A percentile compares a stretch with the other conserved stretches of the same genome.
Evolutionary conservation across 192 early-diverging fungal species (phyloP).

Genomic region (Podila minutissima): DNA sequence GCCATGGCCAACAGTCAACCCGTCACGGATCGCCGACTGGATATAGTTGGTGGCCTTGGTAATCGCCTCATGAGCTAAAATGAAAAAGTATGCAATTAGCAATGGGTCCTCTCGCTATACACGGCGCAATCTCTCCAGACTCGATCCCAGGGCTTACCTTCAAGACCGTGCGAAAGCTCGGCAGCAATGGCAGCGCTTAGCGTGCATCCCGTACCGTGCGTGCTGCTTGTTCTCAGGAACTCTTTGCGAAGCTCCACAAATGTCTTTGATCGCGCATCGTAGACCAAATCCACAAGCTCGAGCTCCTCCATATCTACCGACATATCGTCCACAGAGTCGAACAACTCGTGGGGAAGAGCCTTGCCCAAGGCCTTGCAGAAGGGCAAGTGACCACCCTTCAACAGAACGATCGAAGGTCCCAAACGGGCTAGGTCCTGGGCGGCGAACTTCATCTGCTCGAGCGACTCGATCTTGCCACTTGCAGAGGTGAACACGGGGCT

Average conservation of each 20-base stretch:
- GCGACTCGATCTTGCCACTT: conserved; percentile 52
- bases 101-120: no score
- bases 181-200: conserved; percentile 84
- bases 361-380: conserved; percentile 22
- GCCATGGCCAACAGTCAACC: conserved; percentile 72
- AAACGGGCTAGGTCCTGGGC: conserved; percentile 62
- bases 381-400: conserved; percentile 89
- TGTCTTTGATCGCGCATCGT: conserved; percentile 43
- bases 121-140: background rate
- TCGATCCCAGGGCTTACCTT: conserved; percentile 34
- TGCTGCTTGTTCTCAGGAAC: conserved; percentile 73
- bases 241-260: conserved; percentile 62
- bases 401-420: conserved; percentile 67
- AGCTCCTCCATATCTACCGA: conserved; percentile 35
- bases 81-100: background rate
- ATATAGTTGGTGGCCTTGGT: conserved; percentile 68
- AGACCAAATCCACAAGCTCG: conserved; percentile 72
- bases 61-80: conserved; percentile 63
- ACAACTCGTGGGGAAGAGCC: conserved; percentile 21
- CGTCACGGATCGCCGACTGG: conserved; percentile 68
- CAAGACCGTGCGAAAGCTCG: conserved; percentile 65
- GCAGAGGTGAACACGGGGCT: conserved; percentile 5
- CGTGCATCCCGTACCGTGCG: conserved; percentile 92
- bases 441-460: conserved; percentile 71
- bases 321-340: conserved; percentile 21